Percentiles rank a stretch among this genome's conserved stretches.
Evolutionary conservation across 2,329 filamentous ascomycete genomes (phyloP).

Genomic region (Sclerotinia minor): DNA sequence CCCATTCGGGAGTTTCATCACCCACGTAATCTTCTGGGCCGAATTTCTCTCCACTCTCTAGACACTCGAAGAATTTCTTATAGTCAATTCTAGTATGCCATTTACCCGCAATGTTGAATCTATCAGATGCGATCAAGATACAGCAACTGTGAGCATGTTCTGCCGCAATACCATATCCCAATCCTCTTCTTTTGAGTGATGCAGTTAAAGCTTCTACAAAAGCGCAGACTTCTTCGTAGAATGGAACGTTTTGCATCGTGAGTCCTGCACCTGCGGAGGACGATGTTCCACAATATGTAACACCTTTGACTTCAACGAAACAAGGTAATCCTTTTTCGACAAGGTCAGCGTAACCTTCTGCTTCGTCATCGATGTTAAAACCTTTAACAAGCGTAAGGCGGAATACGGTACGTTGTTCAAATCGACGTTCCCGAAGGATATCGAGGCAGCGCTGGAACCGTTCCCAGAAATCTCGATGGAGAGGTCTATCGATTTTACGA

Average conservation of each 20-base stretch:
- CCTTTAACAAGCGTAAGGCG: constrained; percentile 94
- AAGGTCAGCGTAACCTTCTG: constrained; percentile 83
- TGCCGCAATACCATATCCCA: constrained; percentile 87
- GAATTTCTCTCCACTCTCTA: constrained; percentile 71
- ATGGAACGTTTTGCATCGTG: constrained; percentile 97
- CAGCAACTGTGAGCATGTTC: constrained; percentile 97
- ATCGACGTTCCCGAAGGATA: constrained; percentile 79
- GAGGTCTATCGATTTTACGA: constrained; percentile 82
- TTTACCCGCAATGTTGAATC: constrained; percentile 73
- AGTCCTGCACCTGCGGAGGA: constrained; percentile 81
- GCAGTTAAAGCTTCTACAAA: constrained; percentile 77
- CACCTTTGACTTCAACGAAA: constrained; percentile 94
- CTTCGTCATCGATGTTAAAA: constrained; percentile 96
- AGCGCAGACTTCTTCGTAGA: constrained; percentile 83
- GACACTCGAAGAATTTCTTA: constrained; percentile 78
- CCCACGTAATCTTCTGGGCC: constrained; percentile 89
- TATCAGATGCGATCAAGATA: constrained; percentile 76
- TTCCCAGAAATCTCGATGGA: constrained; percentile 98
- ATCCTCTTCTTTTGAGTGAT: constrained; percentile 66
- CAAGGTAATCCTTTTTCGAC: constrained; percentile 84
- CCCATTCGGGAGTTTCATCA: constrained; percentile 85
- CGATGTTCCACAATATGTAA: constrained; percentile 92
- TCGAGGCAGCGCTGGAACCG: constrained; percentile 88
- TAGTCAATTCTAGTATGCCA: constrained; percentile 96
- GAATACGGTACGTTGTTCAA: constrained; percentile 89